phyloP scores from a whole-genome alignment of 495 filamentous ascomycete genomes.

The Parathielavia appendiculata region DNA sequence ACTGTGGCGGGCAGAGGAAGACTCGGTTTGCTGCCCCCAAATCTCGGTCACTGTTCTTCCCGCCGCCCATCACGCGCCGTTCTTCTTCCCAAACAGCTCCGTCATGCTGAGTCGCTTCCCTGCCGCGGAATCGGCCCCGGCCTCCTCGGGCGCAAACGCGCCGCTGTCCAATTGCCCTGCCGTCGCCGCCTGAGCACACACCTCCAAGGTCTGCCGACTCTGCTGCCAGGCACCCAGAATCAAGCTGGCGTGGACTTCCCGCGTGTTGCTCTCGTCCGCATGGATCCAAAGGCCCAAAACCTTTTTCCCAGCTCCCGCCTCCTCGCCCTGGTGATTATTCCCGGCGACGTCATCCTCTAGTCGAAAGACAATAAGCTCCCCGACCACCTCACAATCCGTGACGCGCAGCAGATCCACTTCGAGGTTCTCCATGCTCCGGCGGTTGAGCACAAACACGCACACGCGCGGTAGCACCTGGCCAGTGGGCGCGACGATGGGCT shows the following conservation, averaged over 20 bases:
- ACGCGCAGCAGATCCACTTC: constrained; percentile 38
- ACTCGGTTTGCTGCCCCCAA: no score
- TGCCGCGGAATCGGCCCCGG: background rate
- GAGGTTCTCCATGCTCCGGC: constrained; percentile 42
- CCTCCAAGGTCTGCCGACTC: constrained; percentile 24
- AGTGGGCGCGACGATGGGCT: constrained; percentile 29
- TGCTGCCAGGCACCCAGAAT: constrained; percentile 40
- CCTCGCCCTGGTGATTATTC: constrained; percentile 30
- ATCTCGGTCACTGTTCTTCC: background rate
- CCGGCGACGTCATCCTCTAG: constrained; percentile 31
- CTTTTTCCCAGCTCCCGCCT: constrained; percentile 22
- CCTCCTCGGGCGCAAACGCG: constrained; percentile 7
- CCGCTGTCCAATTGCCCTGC: constrained; percentile 13
- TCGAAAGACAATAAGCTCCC: constrained; percentile 40
- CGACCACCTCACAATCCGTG: constrained; percentile 39
- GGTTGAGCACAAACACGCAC: constrained; percentile 45
- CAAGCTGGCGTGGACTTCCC: constrained; percentile 32
- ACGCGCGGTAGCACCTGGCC: constrained; percentile 28
- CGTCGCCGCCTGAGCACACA: constrained; percentile 11
- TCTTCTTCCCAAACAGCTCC: constrained; percentile 33
- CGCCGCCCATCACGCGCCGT: constrained; percentile 3
- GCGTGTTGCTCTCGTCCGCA: constrained; percentile 40
- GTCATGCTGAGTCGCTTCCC: constrained; percentile 30
- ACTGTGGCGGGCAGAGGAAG: background rate
- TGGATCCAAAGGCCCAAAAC: constrained; percentile 46